Conservation (phyloP, 2,329 filamentous ascomycete species). For the Coniella lustricola region DNA sequence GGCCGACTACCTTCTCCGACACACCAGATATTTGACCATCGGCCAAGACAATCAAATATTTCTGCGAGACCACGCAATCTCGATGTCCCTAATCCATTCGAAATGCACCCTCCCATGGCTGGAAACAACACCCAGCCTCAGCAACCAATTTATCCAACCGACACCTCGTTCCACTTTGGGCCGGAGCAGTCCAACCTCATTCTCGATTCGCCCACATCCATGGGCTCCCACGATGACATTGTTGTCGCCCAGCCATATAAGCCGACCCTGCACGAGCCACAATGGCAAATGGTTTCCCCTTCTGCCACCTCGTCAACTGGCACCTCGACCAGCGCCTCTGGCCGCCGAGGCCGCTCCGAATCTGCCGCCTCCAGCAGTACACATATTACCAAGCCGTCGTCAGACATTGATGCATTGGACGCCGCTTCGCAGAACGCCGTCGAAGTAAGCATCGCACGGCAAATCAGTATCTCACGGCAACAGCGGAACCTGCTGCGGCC, state of each 20-base stretch:
- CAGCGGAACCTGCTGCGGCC: slow-evolving; percentile 54
- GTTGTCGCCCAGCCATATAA: slow-evolving; percentile 27
- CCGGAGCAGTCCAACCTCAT: slow-evolving; percentile 30
- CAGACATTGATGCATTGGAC: slow-evolving; percentile 33
- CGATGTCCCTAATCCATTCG: slow-evolving; percentile 13
- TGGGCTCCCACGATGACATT: slow-evolving; percentile 19
- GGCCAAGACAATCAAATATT: neutral
- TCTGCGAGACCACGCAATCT: slow-evolving; percentile 5
- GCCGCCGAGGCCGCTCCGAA: slow-evolving; percentile 16
- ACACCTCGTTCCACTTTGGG: slow-evolving; percentile 23
- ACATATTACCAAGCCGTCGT: slow-evolving; percentile 27
- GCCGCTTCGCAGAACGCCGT: slow-evolving; percentile 46
- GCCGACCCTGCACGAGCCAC: slow-evolving; percentile 33
- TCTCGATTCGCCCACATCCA: slow-evolving; percentile 34
- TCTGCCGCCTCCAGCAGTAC: slow-evolving; percentile 21
- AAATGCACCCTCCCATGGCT: slow-evolving; percentile 1
- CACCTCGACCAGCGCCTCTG: slow-evolving; percentile 17
- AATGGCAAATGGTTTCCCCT: slow-evolving; percentile 41
- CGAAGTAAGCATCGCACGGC: slow-evolving; percentile 60
- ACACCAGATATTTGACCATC: slow-evolving; percentile 27
- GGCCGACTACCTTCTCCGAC: slow-evolving; percentile 39
- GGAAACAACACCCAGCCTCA: neutral
- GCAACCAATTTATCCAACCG: slow-evolving; percentile 15
- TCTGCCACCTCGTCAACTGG: slow-evolving; percentile 24
- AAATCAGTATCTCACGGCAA: slow-evolving; percentile 58